phyloP scores from a whole-genome alignment of 305 asterid genomes.

The Solanum chacoense region DNA sequence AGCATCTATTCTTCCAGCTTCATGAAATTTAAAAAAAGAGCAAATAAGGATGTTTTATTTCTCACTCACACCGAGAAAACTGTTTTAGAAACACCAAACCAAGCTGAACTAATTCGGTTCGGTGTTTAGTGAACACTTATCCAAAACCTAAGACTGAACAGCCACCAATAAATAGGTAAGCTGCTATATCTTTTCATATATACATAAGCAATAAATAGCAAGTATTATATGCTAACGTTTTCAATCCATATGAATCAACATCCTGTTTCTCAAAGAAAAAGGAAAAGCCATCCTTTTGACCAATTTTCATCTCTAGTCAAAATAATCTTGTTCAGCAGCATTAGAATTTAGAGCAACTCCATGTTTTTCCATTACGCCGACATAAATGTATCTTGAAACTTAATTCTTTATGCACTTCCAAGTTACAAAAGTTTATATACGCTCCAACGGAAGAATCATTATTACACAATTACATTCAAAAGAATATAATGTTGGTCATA shows the following conservation, averaged over 20 bases:
- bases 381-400: not conserved
- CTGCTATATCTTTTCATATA: not conserved
- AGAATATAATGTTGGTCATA: not conserved
- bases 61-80: not conserved
- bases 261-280: not conserved
- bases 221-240: not conserved
- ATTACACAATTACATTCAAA: not conserved
- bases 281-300: not conserved
- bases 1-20: not conserved
- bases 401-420: not conserved
- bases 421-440: not conserved
- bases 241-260: not conserved
- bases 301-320: not conserved
- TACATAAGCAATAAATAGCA: not conserved
- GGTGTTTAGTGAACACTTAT: not conserved
- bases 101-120: not conserved
- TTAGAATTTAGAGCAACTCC: not conserved
- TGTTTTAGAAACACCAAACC: not conserved
- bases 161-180: not conserved
- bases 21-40: not conserved
- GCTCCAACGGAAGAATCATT: not conserved
- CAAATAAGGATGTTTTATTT: not conserved
- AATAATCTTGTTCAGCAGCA: not conserved
- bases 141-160: not conserved
- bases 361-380: not conserved